Evolutionary conservation across 768 basidiomycete species (phyloP).

Genomic region (Mrakia blollopis): DNA sequence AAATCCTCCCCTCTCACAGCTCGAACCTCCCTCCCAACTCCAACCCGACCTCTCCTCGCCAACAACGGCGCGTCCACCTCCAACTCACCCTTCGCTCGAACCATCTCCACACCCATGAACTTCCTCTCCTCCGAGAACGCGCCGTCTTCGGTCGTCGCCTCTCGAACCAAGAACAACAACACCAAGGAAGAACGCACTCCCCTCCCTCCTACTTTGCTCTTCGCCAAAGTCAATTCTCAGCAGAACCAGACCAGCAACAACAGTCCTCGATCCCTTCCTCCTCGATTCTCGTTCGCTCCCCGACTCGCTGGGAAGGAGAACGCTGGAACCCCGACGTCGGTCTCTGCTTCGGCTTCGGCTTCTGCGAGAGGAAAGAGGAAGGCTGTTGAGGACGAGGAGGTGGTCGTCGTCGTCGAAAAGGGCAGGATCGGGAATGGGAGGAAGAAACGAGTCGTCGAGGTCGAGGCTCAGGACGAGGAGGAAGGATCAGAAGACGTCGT

Average conservation of each 20-base stretch:
- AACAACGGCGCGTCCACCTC: not conserved
- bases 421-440: not conserved
- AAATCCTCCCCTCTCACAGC: not conserved
- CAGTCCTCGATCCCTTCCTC: not conserved
- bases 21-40: conserved; percentile 6
- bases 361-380: conserved; percentile 6
- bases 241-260: not conserved
- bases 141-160: not conserved
- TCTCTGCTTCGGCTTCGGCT: not conserved
- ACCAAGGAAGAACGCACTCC: not conserved
- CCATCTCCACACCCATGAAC: not conserved
- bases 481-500: not conserved
- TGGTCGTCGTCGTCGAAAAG: not conserved
- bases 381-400: not conserved
- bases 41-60: not conserved
- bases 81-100: not conserved
- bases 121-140: not conserved
- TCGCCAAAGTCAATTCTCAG: not conserved
- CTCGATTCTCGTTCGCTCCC: not conserved
- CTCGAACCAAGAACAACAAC: too few species aligned
- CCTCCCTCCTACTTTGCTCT: not conserved
- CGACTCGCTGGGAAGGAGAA: not conserved
- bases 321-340: not conserved
- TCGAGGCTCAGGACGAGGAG: not conserved
- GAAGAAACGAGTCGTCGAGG: not conserved